Evolutionary conservation across 768 basidiomycete species (phyloP), one percentile per base, ranked within the genome.

Genomic region (Leccinum longicurvipes): DNA sequence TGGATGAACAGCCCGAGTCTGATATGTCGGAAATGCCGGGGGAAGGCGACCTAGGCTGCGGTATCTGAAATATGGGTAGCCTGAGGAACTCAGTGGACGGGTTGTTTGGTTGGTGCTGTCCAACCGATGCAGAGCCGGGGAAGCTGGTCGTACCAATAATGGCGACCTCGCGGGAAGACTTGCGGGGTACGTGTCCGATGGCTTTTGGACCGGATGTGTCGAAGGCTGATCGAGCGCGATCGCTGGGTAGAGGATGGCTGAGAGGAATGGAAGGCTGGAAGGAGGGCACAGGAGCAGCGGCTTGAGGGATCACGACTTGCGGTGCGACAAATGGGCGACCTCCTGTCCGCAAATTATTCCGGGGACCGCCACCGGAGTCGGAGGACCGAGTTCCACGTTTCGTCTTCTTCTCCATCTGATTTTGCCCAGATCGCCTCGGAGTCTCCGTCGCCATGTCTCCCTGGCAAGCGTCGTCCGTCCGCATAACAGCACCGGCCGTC

Each of bases 301-400:
- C 74, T 46, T 67, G 73, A 15, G 79, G 77, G 9, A 82, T 77
- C 60, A 83, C 84, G 68, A 88, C 89, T 36, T 87, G 86, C 49
- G 87, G 88, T 51, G 85, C 85, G 57, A 89, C 83, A 59, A 90
- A 76, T 51, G 87, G 83, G 24, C 89, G 76, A 51, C 82, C 39
- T 39, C 19, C 44, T 45, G 44, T n/a, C 44, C 72, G 74, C 54
- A 76, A 58, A 56, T 61, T 60, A 44, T 67, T 56, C 6, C 70
- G 62, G 41, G 68, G 66, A 55, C 66, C 62, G 63, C 67, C 63
- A 70, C 52, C 59, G 55, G 57, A 63, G 54, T 59, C 58, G 69
- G 63, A 57, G 56, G 54, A 46, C 63, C 61, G 55, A 28, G 24
- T 23, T 3, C 44, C 50, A 61, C 32, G 55, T 19, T 34, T 31